Evolutionary conservation across 2,329 filamentous ascomycete genomes (phyloP).

Genomic region (Colletotrichum salicis): DNA sequence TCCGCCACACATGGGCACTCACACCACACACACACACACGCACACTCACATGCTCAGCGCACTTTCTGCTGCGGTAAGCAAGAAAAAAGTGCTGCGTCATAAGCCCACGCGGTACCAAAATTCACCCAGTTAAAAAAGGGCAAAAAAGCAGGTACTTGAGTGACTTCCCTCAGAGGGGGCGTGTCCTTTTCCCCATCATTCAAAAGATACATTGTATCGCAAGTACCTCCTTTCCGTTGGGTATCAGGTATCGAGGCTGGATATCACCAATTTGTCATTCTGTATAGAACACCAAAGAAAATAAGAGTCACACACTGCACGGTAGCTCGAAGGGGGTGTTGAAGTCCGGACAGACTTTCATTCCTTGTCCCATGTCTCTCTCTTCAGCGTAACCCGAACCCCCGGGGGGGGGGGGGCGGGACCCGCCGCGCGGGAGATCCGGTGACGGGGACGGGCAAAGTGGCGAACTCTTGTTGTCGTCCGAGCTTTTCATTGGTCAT

Average conservation of each 20-base stretch:
- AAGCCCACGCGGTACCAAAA: background rate
- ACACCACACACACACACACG: no score
- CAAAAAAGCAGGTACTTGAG: background rate
- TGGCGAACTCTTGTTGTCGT: background rate
- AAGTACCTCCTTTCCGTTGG: background rate
- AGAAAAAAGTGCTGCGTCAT: background rate
- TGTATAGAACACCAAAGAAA: background rate
- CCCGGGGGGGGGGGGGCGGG: background rate
- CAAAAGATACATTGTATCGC: background rate
- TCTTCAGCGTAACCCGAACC: slow-evolving; percentile 2
- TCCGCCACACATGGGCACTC: background rate
- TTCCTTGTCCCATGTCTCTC: background rate
- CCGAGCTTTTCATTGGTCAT: background rate
- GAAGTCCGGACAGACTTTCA: slow-evolving; percentile 10
- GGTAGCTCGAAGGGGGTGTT: background rate
- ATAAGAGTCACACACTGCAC: background rate
- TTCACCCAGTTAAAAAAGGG: no score
- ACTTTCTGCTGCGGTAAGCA: background rate
- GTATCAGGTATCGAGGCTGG: background rate
- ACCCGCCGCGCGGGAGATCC: slow-evolving; percentile 5
- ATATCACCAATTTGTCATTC: slow-evolving; percentile 4
- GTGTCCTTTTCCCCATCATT: background rate
- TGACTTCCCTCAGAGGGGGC: background rate
- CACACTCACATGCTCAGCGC: no score
- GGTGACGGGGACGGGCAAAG: background rate